Evolutionary conservation across 345 rosid genomes (phyloP), one percentile per base, ranked within the genome.

Genomic region (Durio zibethinus): DNA sequence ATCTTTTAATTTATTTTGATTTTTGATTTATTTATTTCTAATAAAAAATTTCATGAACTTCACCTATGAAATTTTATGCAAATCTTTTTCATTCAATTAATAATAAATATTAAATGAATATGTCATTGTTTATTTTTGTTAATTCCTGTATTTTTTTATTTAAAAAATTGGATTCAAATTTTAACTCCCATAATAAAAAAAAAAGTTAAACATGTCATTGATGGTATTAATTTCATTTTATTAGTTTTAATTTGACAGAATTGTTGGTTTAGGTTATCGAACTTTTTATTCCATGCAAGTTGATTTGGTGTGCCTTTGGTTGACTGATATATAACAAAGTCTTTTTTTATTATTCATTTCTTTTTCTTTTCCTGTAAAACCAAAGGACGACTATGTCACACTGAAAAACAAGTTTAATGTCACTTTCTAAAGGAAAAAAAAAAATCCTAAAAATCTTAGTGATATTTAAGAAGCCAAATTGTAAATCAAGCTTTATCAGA

Each of bases 1-100:
- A n/a, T n/a, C n/a, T n/a, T n/a, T n/a, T n/a, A n/a, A n/a, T n/a
- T n/a, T n/a, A n/a, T n/a, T n/a, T n/a, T n/a, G n/a, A n/a, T n/a
- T n/a, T n/a, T n/a, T n/a, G n/a, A n/a, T n/a, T n/a, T n/a, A n/a
- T n/a, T n/a, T n/a, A n/a, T n/a, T n/a, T n/a, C n/a, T n/a, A n/a
- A n/a, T n/a, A n/a, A n/a, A n/a, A n/a, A n/a, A n/a, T n/a, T n/a
- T n/a, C n/a, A n/a, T n/a, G n/a, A n/a, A n/a, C n/a, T n/a, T n/a
- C n/a, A n/a, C n/a, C n/a, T 31, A 1, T 31, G 33, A 38, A 38
- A 38, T 0, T 0, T 7, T 38, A 38, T 0, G 7, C 0, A 5
- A 0, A 0, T 5, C 42, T 5, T 38, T 38, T 0, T 0, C 7
- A 1, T 4, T 7, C 42, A 5, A 8, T 7, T 0, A 5, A 5